phyloP scores from a whole-genome alignment of 2,329 filamentous ascomycete species.

The Cladosporium cucumerinum region DNA sequence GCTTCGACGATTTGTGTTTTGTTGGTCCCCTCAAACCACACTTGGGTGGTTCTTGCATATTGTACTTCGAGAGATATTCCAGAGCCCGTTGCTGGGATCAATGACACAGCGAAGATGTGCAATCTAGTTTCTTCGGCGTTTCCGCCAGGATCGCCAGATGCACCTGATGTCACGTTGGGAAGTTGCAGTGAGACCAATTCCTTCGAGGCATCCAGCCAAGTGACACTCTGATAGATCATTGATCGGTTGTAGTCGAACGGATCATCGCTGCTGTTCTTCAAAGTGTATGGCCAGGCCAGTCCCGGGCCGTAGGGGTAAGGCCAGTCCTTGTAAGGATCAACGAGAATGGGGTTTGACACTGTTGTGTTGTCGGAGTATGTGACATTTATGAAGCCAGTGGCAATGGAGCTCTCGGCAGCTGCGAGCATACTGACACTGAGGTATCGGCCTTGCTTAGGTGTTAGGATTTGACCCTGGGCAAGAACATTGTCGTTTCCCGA shows the following conservation, averaged over 20 bases:
- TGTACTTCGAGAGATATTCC: constrained; percentile 35
- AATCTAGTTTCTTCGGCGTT: constrained; percentile 31
- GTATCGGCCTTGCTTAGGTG: constrained; percentile 34
- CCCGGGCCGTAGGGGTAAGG: constrained; percentile 43
- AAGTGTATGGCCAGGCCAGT: constrained; percentile 39
- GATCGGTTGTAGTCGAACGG: constrained; percentile 40
- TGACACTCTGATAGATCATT: constrained; percentile 41
- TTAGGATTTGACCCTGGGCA: constrained; percentile 36
- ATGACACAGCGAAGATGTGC: constrained; percentile 40
- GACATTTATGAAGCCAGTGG: constrained; percentile 37
- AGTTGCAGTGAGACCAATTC: constrained; percentile 37
- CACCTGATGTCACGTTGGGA: constrained; percentile 37
- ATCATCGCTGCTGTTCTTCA: constrained; percentile 37
- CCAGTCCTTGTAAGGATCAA: constrained; percentile 41
- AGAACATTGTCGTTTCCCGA: constrained; percentile 40
- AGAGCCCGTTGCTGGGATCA: constrained; percentile 31
- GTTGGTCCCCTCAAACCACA: constrained; percentile 39
- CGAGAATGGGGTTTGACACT: constrained; percentile 33
- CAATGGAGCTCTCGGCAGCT: constrained; percentile 40
- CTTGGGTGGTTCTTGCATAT: constrained; percentile 41
- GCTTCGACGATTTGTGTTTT: constrained; percentile 41
- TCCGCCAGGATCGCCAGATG: constrained; percentile 33
- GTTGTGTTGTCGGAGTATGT: constrained; percentile 39
- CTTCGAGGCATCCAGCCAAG: constrained; percentile 41
- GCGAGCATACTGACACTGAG: constrained; percentile 41